Conservation (phyloP, 2,329 filamentous ascomycete genomes). For the Scedosporium dehoogii region DNA sequence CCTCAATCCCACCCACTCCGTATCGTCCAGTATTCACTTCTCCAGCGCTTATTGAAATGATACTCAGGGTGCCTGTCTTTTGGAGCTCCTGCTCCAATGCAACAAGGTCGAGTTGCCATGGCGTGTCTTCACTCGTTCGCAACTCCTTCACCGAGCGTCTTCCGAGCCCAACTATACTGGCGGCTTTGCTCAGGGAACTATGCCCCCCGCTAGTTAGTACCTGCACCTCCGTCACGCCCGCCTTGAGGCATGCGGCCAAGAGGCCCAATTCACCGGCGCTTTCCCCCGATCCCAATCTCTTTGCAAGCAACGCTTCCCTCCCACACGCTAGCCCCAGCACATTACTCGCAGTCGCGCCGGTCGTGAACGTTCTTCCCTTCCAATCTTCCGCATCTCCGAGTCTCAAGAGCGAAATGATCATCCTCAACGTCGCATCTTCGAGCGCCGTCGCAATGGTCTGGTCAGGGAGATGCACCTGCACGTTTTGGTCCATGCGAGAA, state of each 20-base stretch:
- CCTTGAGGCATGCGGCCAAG: conserved; percentile 51
- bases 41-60: conserved; percentile 72
- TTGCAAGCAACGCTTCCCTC: conserved; percentile 52
- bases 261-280: conserved; percentile 63
- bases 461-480: conserved; percentile 67
- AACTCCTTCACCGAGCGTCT: conserved; percentile 57
- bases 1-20: conserved; percentile 45
- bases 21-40: conserved; percentile 89
- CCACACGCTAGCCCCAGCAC: conserved; percentile 62
- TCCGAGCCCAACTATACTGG: conserved; percentile 71
- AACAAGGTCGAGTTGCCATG: conserved; percentile 61
- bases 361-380: conserved; percentile 43
- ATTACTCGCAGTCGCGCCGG: conserved; percentile 65
- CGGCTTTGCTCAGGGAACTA: conserved; percentile 76
- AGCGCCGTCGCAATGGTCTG: conserved; percentile 69
- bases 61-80: conserved; percentile 47
- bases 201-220: conserved; percentile 75
- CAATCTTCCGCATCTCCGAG: conserved; percentile 48
- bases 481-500: conserved; percentile 71
- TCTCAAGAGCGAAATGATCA: conserved; percentile 58
- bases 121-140: conserved; percentile 20
- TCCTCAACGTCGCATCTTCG: conserved; percentile 60
- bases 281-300: conserved; percentile 19
- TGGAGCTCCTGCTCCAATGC: conserved; percentile 51
- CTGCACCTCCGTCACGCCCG: conserved; percentile 59